A percentile compares a stretch with the other conserved stretches of the same genome.
phyloP scores from a whole-genome alignment of 371 early-diverging fungal genomes.

The Umbelopsis sp. region DNA sequence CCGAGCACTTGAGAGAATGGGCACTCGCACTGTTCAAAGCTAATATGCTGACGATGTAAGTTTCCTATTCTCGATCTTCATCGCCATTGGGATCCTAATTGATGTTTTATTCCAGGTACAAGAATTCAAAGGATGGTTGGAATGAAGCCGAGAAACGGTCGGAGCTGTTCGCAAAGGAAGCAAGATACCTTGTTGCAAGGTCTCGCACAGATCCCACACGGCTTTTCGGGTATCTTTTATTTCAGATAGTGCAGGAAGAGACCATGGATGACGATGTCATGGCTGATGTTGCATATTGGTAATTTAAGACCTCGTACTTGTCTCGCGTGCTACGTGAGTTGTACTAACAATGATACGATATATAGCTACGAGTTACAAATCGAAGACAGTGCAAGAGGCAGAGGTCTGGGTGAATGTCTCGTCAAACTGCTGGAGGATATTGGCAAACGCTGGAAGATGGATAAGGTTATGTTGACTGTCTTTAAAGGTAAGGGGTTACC shows the following conservation, averaged over 20 bases:
- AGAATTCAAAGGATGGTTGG: slow-evolving; percentile 62
- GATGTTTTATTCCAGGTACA: slow-evolving; percentile 37
- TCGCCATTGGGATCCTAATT: background rate
- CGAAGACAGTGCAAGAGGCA: slow-evolving; percentile 37
- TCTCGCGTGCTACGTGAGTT: no score
- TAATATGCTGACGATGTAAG: slow-evolving; percentile 60
- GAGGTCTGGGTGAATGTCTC: slow-evolving; percentile 58
- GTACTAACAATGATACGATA: background rate
- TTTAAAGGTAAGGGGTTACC: slow-evolving; percentile 47
- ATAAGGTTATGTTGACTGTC: slow-evolving; percentile 69
- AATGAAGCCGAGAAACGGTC: slow-evolving; percentile 47
- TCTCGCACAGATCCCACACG: slow-evolving; percentile 40
- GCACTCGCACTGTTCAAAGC: slow-evolving; percentile 55
- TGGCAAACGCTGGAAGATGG: slow-evolving; percentile 56
- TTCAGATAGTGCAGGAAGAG: slow-evolving; percentile 64
- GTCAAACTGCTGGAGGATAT: slow-evolving; percentile 51
- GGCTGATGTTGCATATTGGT: slow-evolving; percentile 64
- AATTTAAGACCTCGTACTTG: slow-evolving; percentile 18
- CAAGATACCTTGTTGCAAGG: slow-evolving; percentile 55
- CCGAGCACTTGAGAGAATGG: slow-evolving; percentile 45
- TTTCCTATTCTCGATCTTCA: background rate
- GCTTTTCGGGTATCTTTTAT: slow-evolving; percentile 50
- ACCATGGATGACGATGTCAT: slow-evolving; percentile 62
- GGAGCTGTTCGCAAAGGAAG: slow-evolving; percentile 51
- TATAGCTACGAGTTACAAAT: slow-evolving; percentile 58